phyloP scores from a whole-genome alignment of 1,139 yeast species.

The Pichia sp. region DNA sequence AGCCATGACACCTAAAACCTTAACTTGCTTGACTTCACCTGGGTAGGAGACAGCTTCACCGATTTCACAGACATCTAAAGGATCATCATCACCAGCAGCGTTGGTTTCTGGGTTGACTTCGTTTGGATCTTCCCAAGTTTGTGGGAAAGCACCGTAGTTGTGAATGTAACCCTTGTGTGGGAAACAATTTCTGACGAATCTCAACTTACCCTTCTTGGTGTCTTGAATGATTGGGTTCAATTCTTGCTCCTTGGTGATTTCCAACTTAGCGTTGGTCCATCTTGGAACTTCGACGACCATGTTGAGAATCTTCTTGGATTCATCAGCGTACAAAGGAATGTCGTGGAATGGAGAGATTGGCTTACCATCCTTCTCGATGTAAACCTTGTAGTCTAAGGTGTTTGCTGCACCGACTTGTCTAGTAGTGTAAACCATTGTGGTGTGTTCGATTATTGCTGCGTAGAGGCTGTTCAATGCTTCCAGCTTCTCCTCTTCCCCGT shows the following conservation, averaged over 20 bases:
- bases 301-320: conserved; percentile 60
- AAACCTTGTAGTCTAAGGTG: conserved; percentile 87
- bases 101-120: conserved; percentile 65
- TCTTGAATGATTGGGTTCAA: conserved; percentile 87
- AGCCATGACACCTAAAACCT: conserved; percentile 81
- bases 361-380: conserved; percentile 59
- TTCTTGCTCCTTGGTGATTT: conserved; percentile 57
- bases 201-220: conserved; percentile 72
- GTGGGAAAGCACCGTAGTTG: conserved; percentile 93
- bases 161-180: conserved; percentile 89
- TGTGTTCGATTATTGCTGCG: no score
- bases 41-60: conserved; percentile 65
- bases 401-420: conserved; percentile 90
- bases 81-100: conserved; percentile 85
- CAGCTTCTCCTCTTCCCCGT: no score
- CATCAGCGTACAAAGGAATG: conserved; percentile 61
- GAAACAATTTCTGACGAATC: conserved; percentile 82
- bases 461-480: no score
- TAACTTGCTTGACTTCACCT: conserved; percentile 76
- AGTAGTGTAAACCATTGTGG: conserved; percentile 56
- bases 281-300: conserved; percentile 89
- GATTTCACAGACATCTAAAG: conserved; percentile 85
- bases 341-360: conserved; percentile 75
- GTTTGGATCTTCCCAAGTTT: conserved; percentile 91
- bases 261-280: conserved; percentile 88